Evolutionary conservation across 345 rosid genomes (phyloP).

Genomic region (Citrus glauca): DNA sequence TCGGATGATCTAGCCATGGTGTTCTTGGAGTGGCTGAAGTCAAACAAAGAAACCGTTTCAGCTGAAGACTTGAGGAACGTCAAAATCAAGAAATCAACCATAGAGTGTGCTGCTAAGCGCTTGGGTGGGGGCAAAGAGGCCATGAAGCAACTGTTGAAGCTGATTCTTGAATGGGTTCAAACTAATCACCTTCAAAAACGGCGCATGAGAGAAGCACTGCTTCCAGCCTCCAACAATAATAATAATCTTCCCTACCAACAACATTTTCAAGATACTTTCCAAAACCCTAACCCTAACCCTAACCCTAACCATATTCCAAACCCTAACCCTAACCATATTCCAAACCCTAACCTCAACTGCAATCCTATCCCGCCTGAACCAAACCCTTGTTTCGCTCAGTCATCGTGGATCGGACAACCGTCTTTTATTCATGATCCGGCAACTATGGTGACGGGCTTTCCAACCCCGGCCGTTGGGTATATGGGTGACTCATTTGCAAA

Average conservation of each 20-base stretch:
- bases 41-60: constrained; percentile 74
- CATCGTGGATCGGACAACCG: constrained; percentile 45
- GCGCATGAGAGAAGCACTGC: constrained; percentile 27
- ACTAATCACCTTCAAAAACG: constrained; percentile 74
- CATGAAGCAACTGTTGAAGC: constrained; percentile 86
- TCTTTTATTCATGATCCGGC: constrained; percentile 32
- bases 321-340: constrained; percentile 25
- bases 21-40: constrained; percentile 88
- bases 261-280: constrained; percentile 32
- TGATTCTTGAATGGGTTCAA: constrained; percentile 97
- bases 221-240: neutral
- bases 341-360: constrained; percentile 29
- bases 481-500: constrained; percentile 35
- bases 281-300: constrained; percentile 55
- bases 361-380: constrained; percentile 31
- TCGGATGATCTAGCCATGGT: constrained; percentile 78
- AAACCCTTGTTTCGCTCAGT: constrained; percentile 39
- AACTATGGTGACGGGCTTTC: constrained; percentile 27
- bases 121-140: constrained; percentile 92
- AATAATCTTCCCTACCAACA: constrained; percentile 25
- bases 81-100: constrained; percentile 89
- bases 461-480: constrained; percentile 30
- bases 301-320: constrained; percentile 20
- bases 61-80: constrained; percentile 89
- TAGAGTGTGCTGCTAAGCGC: constrained; percentile 80